Percentiles rank a stretch among this genome's conserved stretches.
phyloP scores from a whole-genome alignment of 1,139 yeast species.

The Blastobotrys serpentis region DNA sequence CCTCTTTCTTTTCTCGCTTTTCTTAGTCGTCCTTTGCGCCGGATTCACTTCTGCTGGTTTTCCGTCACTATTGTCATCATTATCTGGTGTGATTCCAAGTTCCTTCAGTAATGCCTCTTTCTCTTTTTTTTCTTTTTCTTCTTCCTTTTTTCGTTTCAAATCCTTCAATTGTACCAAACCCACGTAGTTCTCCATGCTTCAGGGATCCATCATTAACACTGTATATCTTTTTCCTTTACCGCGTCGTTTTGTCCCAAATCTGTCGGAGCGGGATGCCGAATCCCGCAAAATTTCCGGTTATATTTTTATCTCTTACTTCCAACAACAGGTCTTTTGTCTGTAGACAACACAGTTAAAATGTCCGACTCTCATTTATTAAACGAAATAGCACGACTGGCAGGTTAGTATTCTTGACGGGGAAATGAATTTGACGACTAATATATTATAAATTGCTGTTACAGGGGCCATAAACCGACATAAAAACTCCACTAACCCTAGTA shows the following conservation, averaged over 20 bases:
- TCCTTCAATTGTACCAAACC: constrained; percentile 12
- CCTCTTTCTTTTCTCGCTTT: neutral
- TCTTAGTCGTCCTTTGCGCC: neutral
- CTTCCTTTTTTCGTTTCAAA: constrained; percentile 15
- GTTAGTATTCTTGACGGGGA: too few relatives aligned
- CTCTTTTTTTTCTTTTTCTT: constrained; percentile 6
- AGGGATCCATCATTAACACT: too few relatives aligned
- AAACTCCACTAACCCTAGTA: constrained; percentile 18
- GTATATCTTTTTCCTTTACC: too few relatives aligned
- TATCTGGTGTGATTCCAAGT: neutral
- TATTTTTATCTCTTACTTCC: neutral
- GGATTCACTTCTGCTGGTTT: neutral
- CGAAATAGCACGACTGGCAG: constrained; percentile 34
- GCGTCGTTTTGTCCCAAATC: neutral
- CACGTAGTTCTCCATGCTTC: neutral
- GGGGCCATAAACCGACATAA: constrained; percentile 37
- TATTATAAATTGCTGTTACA: constrained; percentile 12
- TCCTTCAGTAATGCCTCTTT: neutral
- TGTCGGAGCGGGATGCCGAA: neutral
- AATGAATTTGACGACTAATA: too few relatives aligned
- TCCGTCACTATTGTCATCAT: neutral
- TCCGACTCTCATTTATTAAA: constrained; percentile 33
- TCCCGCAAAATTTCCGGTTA: too few relatives aligned
- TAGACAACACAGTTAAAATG: constrained; percentile 21
- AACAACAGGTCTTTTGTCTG: neutral